Evolutionary conservation across 192 early-diverging fungal species (phyloP).

Genomic region (Lunasporangiospora selenospora): DNA sequence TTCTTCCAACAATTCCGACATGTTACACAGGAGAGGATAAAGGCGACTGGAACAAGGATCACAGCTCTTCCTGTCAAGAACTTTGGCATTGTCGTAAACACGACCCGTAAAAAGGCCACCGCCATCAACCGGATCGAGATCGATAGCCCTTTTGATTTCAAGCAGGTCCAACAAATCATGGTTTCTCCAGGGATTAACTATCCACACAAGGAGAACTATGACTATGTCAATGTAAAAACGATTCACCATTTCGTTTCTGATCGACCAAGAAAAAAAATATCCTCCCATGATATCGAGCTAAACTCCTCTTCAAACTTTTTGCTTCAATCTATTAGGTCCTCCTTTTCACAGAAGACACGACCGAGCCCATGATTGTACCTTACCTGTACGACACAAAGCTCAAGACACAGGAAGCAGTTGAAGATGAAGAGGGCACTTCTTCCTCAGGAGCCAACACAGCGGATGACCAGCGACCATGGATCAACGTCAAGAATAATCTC

Average conservation of each 20-base stretch:
- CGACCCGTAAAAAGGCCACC: slow-evolving; percentile 46
- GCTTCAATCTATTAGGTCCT: slow-evolving; percentile 39
- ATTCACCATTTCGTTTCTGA: background rate
- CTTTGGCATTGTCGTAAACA: slow-evolving; percentile 53
- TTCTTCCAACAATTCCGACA: no score
- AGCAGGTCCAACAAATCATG: slow-evolving; percentile 59
- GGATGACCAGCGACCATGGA: slow-evolving; percentile 41
- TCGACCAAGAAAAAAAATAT: background rate
- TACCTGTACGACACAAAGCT: slow-evolving; percentile 57
- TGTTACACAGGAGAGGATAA: no score
- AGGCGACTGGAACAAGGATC: slow-evolving; percentile 32
- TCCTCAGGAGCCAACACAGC: background rate
- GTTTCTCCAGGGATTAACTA: slow-evolving; percentile 57
- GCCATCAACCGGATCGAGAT: slow-evolving; percentile 58
- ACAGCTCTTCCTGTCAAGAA: slow-evolving; percentile 48
- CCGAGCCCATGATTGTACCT: slow-evolving; percentile 55
- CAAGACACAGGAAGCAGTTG: slow-evolving; percentile 48
- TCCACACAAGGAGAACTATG: slow-evolving; percentile 57
- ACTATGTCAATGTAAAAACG: slow-evolving; percentile 64
- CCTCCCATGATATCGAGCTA: no score
- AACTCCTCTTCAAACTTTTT: background rate
- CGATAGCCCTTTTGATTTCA: slow-evolving; percentile 48
- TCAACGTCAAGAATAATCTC: slow-evolving; percentile 61
- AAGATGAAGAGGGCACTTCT: slow-evolving; percentile 27
- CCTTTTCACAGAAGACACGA: slow-evolving; percentile 48